Conservation (phyloP, 495 filamentous ascomycete species). For the Lindgomyces ingoldianus region DNA sequence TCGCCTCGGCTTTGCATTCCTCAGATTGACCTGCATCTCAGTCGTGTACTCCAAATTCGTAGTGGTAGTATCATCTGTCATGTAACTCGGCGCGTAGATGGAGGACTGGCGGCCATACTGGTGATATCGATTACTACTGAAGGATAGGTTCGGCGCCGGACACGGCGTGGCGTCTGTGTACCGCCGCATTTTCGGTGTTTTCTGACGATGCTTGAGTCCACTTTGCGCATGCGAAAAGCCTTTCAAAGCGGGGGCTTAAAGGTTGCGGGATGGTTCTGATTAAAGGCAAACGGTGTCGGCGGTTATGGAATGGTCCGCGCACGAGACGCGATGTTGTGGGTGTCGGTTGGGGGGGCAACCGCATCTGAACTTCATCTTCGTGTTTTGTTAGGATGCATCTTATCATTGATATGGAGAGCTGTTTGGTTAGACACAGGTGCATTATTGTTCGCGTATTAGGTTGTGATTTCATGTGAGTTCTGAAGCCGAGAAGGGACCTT, state of each 20-base stretch:
- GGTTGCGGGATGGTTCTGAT: background rate
- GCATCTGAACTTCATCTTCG: too few species aligned
- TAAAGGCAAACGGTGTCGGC: background rate
- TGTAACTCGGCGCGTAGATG: slow-evolving; percentile 28
- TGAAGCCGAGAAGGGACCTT: too few species aligned
- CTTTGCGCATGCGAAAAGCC: slow-evolving; percentile 1
- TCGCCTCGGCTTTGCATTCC: slow-evolving; percentile 35
- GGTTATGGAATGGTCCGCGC: background rate
- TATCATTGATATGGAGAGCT: too few species aligned
- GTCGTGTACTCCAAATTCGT: slow-evolving; percentile 37
- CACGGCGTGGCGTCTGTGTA: slow-evolving; percentile 35
- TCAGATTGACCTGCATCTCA: slow-evolving; percentile 20
- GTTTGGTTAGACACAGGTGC: too few species aligned
- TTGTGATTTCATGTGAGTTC: too few species aligned
- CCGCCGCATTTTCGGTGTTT: slow-evolving; percentile 20
- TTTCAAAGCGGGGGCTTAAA: background rate
- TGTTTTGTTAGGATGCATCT: too few species aligned
- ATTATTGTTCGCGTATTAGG: too few species aligned
- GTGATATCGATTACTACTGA: slow-evolving; percentile 29
- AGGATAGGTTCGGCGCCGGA: slow-evolving; percentile 33
- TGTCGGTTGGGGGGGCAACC: background rate
- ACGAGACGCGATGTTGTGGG: background rate
- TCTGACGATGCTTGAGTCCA: background rate
- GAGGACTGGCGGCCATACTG: slow-evolving; percentile 23
- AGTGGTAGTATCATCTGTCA: slow-evolving; percentile 28